These are phyloP conservation scores for Diaporthe eres DNA, from an alignment of 2,329 filamentous ascomycete genomes.

Conservation along the genomic window DNA sequence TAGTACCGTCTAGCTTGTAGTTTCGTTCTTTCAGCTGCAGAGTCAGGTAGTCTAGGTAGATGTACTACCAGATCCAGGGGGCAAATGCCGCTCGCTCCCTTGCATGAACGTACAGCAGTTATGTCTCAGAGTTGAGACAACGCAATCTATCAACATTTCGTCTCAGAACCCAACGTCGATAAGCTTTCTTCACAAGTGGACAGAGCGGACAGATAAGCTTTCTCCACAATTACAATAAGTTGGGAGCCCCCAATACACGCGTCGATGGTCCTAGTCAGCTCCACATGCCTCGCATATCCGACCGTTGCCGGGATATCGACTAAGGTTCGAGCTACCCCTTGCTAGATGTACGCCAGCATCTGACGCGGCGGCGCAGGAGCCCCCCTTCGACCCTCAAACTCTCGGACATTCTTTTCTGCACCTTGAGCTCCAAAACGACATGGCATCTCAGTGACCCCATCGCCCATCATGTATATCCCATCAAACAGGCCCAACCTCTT, in stretches of 20 bases:
- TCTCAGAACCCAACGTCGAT: not conserved
- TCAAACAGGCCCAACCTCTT: not conserved
- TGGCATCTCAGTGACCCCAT: not conserved
- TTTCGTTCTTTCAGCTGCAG: not conserved
- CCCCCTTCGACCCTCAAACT: not conserved
- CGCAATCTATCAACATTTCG: not conserved
- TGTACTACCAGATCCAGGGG: not conserved
- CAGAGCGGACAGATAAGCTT: not conserved
- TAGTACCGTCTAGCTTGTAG: not conserved
- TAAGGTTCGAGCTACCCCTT: conserved; percentile 12
- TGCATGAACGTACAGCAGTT: not conserved
- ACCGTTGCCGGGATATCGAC: not conserved
- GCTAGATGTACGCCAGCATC: not conserved
- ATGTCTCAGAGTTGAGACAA: conserved; percentile 20
- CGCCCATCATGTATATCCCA: conserved; percentile 31
- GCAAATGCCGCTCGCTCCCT: not conserved
- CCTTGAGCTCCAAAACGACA: not conserved
- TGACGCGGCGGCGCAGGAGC: not conserved
- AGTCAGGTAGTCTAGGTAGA: not conserved
- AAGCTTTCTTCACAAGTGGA: not conserved
- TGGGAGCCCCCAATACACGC: not conserved
- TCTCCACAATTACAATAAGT: conserved; percentile 1
- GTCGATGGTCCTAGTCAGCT: not conserved
- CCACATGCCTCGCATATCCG: not conserved
- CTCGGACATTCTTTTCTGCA: not conserved